Percentiles rank a stretch among this genome's conserved stretches.
Evolutionary conservation across 345 rosid genomes (phyloP).

Genomic region (Streptanthus diversifolius): DNA sequence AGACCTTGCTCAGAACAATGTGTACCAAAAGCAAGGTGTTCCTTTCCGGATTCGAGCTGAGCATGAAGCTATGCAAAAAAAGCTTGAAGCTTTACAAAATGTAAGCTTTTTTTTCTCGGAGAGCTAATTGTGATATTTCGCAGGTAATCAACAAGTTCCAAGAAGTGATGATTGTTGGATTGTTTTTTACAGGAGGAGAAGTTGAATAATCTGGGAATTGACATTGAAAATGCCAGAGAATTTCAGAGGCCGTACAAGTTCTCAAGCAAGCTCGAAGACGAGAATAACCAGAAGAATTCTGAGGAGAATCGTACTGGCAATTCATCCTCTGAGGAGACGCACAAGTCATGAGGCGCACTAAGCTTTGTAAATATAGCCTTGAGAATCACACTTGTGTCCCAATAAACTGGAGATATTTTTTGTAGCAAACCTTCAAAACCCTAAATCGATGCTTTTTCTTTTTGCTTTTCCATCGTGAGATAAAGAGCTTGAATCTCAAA

Average conservation of each 20-base stretch:
- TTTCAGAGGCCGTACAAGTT: constrained; percentile 71
- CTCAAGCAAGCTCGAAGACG: constrained; percentile 42
- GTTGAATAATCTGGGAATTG: constrained; percentile 62
- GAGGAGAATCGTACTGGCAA: constrained; percentile 42
- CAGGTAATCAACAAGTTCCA: not conserved
- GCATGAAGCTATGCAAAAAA: constrained; percentile 86
- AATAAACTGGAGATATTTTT: constrained; percentile 9
- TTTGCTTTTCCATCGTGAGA: not conserved
- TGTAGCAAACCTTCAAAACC: constrained; percentile 3
- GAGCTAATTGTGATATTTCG: not conserved
- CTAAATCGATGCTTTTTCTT: not conserved
- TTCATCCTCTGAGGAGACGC: constrained; percentile 54
- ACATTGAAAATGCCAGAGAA: constrained; percentile 60
- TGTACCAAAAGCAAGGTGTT: constrained; percentile 88
- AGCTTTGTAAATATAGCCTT: constrained; percentile 18
- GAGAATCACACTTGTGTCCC: constrained; percentile 20
- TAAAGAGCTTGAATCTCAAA: not conserved
- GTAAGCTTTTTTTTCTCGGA: constrained; percentile 36
- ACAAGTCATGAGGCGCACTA: constrained; percentile 37
- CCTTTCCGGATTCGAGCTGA: constrained; percentile 89
- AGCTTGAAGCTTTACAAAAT: constrained; percentile 75
- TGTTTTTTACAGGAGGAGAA: constrained; percentile 69
- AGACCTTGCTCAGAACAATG: constrained; percentile 85
- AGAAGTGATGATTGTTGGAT: not conserved
- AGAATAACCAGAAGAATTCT: constrained; percentile 21